phyloP scores from a whole-genome alignment of 2,329 filamentous ascomycete species.

The Blastomyces percursus region DNA sequence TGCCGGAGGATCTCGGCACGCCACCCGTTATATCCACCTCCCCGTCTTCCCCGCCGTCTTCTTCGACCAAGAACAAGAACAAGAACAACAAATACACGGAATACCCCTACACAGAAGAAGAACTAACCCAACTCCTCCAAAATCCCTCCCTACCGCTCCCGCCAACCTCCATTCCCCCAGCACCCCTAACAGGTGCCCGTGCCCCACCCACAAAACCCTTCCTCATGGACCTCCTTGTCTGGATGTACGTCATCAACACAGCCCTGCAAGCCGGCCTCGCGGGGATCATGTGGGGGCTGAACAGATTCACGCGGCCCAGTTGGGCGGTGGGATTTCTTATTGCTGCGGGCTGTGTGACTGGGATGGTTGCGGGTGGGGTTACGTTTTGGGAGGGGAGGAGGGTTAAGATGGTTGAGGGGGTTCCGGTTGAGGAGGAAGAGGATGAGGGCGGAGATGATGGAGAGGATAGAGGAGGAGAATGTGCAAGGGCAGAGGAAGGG shows the following conservation, averaged over 20 bases:
- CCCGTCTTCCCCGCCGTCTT: no score
- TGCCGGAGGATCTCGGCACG: slow-evolving; percentile 33
- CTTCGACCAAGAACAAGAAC: neutral
- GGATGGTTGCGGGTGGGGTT: slow-evolving; percentile 56
- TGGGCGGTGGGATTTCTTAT: slow-evolving; percentile 76
- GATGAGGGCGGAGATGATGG: neutral
- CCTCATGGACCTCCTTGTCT: slow-evolving; percentile 72
- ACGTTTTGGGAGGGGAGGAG: slow-evolving; percentile 61
- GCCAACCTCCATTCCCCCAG: slow-evolving; percentile 49
- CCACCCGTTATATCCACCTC: slow-evolving; percentile 14
- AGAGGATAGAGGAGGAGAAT: neutral
- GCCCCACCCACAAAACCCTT: slow-evolving; percentile 57
- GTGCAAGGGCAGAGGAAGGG: neutral
- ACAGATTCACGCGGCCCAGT: slow-evolving; percentile 59
- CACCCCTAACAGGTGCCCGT: slow-evolving; percentile 60
- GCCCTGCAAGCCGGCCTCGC: slow-evolving; percentile 63
- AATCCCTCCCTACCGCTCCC: slow-evolving; percentile 52
- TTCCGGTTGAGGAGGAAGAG: slow-evolving; percentile 46
- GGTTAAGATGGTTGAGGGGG: slow-evolving; percentile 61
- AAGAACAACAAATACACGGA: slow-evolving; percentile 6
- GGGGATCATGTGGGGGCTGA: slow-evolving; percentile 74
- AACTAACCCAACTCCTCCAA: slow-evolving; percentile 39
- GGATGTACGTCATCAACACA: slow-evolving; percentile 69
- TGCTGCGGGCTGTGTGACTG: slow-evolving; percentile 58
- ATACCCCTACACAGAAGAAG: slow-evolving; percentile 27